Evolutionary conservation across 495 filamentous ascomycete species (phyloP).

Genomic region (Neurospora sp.): DNA sequence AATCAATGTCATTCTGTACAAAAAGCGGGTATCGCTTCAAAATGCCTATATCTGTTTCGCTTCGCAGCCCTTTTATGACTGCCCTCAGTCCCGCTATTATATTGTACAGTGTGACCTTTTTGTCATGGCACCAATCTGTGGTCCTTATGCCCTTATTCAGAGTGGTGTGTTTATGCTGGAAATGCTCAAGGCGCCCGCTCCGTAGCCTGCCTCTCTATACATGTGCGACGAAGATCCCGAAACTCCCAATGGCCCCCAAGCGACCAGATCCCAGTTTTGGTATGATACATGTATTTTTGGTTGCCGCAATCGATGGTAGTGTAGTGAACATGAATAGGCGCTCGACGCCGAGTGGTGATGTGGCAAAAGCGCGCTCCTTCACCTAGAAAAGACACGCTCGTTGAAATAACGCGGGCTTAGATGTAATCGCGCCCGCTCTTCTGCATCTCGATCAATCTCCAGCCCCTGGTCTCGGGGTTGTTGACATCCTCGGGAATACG

Average conservation of each 20-base stretch:
- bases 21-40: neutral
- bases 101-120: neutral
- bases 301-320: slow-evolving; percentile 2
- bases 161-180: slow-evolving; percentile 18
- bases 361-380: neutral
- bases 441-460: slow-evolving; percentile 95
- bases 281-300: slow-evolving; percentile 17
- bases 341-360: neutral
- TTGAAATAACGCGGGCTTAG: slow-evolving; percentile 2
- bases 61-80: neutral
- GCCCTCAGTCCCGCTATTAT: neutral
- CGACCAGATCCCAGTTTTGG: slow-evolving; percentile 10
- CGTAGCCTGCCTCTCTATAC: slow-evolving; percentile 9
- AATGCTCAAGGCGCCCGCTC: slow-evolving; percentile 18
- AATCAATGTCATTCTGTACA: neutral
- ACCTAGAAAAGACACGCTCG: neutral
- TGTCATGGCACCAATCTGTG: neutral
- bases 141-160: slow-evolving; percentile 4
- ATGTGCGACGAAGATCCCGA: neutral
- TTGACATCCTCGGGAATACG: slow-evolving; percentile 87
- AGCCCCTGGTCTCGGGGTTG: slow-evolving; percentile 92
- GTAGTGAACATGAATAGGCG: neutral
- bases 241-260: slow-evolving; percentile 11
- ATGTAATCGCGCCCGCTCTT: slow-evolving; percentile 90
- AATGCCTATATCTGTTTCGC: neutral